These are phyloP conservation scores for Haplosporangium gracile DNA, from an alignment of 192 early-diverging fungal species.

Conservation along the genomic window DNA sequence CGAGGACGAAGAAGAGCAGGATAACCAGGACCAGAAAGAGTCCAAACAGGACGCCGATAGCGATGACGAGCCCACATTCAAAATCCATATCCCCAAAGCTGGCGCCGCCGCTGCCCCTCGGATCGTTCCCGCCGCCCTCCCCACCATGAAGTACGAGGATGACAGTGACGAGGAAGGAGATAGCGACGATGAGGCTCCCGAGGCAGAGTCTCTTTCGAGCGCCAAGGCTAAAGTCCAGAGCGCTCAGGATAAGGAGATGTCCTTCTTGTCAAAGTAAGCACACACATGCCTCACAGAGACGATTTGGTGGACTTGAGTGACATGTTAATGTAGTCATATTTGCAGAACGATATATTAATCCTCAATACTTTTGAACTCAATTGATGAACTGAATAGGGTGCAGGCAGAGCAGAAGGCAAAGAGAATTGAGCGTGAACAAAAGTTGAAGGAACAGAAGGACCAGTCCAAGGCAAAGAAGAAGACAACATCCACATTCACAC, in stretches of 20 bases:
- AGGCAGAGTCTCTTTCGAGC: conserved; percentile 48
- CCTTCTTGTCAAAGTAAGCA: conserved; percentile 51
- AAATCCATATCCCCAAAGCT: conserved; percentile 52
- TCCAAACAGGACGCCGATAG: neutral
- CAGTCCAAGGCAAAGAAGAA: conserved; percentile 41
- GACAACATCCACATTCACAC: neutral
- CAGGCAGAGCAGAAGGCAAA: conserved; percentile 56
- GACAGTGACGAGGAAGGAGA: conserved; percentile 43
- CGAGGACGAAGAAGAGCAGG: conserved; percentile 7
- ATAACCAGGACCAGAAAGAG: conserved; percentile 1
- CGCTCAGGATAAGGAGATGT: conserved; percentile 50
- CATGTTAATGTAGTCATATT: no score
- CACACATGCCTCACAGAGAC: neutral
- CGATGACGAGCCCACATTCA: conserved; percentile 45
- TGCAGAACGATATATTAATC: neutral
- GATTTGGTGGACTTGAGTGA: neutral
- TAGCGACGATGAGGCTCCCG: conserved; percentile 48
- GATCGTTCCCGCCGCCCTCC: conserved; percentile 27
- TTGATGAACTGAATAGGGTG: conserved; percentile 20
- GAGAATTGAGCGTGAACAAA: conserved; percentile 44
- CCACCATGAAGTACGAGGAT: conserved; percentile 36
- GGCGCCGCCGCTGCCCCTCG: conserved; percentile 10
- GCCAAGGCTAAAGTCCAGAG: conserved; percentile 47
- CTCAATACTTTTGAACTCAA: neutral
- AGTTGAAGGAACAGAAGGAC: conserved; percentile 52